Percentiles rank a stretch among this genome's conserved stretches.
Conservation (phyloP, 768 basidiomycete genomes). For the Pleurotus ostreatus region DNA sequence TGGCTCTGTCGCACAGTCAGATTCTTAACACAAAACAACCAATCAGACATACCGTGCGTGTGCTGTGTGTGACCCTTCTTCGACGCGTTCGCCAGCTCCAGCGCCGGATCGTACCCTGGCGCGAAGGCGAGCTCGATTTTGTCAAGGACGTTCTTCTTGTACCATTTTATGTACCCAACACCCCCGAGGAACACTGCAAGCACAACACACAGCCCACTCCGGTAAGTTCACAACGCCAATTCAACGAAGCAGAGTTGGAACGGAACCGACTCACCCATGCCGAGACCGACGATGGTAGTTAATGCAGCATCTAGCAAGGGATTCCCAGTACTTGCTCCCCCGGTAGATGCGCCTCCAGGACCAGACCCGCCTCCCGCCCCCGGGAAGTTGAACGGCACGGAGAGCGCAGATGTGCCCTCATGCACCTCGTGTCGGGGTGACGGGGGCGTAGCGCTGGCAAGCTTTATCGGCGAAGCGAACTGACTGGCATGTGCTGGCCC, state of each 20-base stretch:
- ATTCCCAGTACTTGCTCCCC: neutral
- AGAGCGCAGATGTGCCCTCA: conserved; percentile 34
- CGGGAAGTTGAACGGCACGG: conserved; percentile 39
- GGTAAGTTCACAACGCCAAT: neutral
- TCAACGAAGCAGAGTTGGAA: neutral
- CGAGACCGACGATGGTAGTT: conserved; percentile 58
- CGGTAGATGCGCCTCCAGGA: neutral
- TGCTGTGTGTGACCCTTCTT: conserved; percentile 17
- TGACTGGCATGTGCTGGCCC: neutral
- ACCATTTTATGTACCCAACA: conserved; percentile 70
- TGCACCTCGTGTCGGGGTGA: conserved; percentile 35
- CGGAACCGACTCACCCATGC: conserved; percentile 40
- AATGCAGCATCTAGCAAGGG: conserved; percentile 52
- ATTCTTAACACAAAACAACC: too few relatives aligned
- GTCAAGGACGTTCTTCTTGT: conserved; percentile 76
- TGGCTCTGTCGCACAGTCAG: too few relatives aligned
- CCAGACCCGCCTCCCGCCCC: conserved; percentile 29
- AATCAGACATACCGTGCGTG: too few relatives aligned
- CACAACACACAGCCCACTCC: conserved; percentile 5
- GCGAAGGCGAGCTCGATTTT: conserved; percentile 83
- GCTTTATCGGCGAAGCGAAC: neutral
- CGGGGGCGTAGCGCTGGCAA: conserved; percentile 10
- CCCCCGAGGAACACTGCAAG: conserved; percentile 66
- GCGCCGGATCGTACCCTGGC: conserved; percentile 78
- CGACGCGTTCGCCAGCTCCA: conserved; percentile 60